Evolutionary conservation across 345 rosid genomes (phyloP).

Genomic region (Eucalyptus erythrocorys): DNA sequence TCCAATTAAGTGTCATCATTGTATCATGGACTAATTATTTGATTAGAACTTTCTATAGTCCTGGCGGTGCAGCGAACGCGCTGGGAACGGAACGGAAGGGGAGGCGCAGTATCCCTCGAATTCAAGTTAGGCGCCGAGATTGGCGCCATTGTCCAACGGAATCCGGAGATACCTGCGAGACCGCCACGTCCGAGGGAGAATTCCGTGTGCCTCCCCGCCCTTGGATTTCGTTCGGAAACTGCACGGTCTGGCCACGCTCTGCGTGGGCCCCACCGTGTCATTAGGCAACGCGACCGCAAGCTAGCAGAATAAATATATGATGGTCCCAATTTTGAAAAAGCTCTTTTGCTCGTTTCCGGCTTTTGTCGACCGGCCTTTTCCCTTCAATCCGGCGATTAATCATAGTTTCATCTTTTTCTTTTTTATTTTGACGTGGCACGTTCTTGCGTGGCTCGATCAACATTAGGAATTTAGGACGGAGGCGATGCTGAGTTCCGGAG

Average conservation of each 20-base stretch:
- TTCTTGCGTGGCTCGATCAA: not conserved
- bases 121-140: not conserved
- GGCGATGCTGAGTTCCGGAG: not conserved
- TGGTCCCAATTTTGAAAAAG: not conserved
- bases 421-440: not conserved
- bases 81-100: not conserved
- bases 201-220: not conserved
- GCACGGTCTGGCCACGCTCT: not conserved
- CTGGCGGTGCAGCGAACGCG: not conserved
- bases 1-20: not conserved
- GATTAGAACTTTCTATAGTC: too few species aligned
- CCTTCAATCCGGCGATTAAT: not conserved
- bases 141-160: not conserved
- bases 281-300: not conserved
- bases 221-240: not conserved
- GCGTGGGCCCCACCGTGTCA: not conserved
- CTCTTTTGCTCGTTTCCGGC: not conserved
- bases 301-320: not conserved
- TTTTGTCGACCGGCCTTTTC: not conserved
- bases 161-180: not conserved
- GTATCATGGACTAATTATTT: not conserved
- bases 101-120: not conserved
- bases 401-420: accelerated
- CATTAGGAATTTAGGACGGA: not conserved
- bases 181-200: not conserved